These are phyloP conservation scores for Parachaetomium inaequale DNA, from an alignment of 495 filamentous ascomycete genomes.

Conservation along the genomic window DNA sequence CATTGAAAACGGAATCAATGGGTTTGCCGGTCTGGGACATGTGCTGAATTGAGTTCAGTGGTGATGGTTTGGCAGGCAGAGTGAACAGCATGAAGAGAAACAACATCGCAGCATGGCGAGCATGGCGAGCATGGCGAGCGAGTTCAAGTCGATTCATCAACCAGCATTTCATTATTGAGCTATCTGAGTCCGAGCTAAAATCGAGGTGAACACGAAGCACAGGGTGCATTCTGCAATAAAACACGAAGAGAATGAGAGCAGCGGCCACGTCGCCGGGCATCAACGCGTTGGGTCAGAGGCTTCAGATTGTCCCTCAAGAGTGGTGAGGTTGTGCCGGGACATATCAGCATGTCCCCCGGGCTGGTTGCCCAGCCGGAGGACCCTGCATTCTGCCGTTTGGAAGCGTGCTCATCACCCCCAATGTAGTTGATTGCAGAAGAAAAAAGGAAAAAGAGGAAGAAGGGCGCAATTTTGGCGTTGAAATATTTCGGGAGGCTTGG, in stretches of 20 bases:
- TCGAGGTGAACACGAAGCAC: neutral
- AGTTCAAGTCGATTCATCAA: no score
- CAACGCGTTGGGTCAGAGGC: conserved; percentile 55
- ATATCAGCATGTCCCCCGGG: conserved; percentile 51
- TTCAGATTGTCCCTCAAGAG: conserved; percentile 54
- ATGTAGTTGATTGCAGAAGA: conserved; percentile 55
- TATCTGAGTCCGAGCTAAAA: neutral
- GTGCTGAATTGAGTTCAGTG: neutral
- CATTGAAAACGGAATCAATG: conserved; percentile 57
- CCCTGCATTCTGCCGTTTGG: conserved; percentile 34
- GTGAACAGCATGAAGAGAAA: neutral
- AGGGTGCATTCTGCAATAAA: neutral
- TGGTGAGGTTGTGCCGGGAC: conserved; percentile 56
- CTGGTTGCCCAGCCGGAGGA: conserved; percentile 32
- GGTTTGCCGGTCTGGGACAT: conserved; percentile 36
- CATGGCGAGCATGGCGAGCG: no score
- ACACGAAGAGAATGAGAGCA: conserved; percentile 10
- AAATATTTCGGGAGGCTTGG: conserved; percentile 8
- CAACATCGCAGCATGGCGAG: no score
- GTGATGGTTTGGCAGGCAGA: neutral
- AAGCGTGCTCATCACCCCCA: conserved; percentile 55
- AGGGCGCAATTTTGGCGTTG: conserved; percentile 14
- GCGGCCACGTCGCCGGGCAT: conserved; percentile 26
- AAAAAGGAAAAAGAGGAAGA: conserved; percentile 22
- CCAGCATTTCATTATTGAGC: neutral